These are phyloP conservation scores for Sporisorium scitamineum DNA, from an alignment of 1,284 basidiomycete genomes.

Conservation along the genomic window DNA sequence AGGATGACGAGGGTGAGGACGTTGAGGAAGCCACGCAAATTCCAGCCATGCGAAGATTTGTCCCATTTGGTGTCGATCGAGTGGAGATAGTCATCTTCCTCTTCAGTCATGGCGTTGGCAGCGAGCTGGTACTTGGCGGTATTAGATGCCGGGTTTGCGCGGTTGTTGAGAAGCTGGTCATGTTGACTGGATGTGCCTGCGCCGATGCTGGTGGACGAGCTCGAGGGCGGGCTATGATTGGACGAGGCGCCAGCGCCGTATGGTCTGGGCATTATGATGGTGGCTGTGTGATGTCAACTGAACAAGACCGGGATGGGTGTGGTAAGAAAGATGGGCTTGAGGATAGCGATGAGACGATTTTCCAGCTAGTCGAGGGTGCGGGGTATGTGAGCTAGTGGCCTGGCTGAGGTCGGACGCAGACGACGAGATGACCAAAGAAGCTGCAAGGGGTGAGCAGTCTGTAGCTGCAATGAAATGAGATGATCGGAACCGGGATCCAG, in stretches of 20 bases:
- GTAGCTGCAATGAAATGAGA: too few relatives aligned
- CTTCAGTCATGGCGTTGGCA: conserved; percentile 24
- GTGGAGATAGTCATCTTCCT: conserved; percentile 64
- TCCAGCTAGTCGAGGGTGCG: neutral
- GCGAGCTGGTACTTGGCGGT: conserved; percentile 35
- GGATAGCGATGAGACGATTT: neutral
- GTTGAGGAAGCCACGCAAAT: conserved; percentile 60
- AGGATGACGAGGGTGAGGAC: conserved; percentile 58
- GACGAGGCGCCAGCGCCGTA: conserved; percentile 31
- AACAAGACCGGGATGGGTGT: too few relatives aligned
- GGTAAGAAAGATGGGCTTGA: neutral
- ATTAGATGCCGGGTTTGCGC: conserved; percentile 4
- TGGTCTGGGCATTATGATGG: conserved; percentile 20
- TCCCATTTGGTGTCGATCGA: conserved; percentile 54
- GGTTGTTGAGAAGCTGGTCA: conserved; percentile 19
- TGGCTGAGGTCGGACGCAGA: too few relatives aligned
- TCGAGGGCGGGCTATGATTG: conserved; percentile 30
- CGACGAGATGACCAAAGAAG: too few relatives aligned
- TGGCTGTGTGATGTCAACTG: neutral
- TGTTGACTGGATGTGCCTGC: conserved; percentile 18
- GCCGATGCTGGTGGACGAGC: conserved; percentile 36
- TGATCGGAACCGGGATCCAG: too few relatives aligned
- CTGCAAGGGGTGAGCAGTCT: too few relatives aligned
- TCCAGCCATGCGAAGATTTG: conserved; percentile 46
- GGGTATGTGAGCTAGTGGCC: neutral